Percentiles rank a stretch among this genome's conserved stretches.
phyloP scores from a whole-genome alignment of 768 basidiomycete species.

The Pholiota microspora region DNA sequence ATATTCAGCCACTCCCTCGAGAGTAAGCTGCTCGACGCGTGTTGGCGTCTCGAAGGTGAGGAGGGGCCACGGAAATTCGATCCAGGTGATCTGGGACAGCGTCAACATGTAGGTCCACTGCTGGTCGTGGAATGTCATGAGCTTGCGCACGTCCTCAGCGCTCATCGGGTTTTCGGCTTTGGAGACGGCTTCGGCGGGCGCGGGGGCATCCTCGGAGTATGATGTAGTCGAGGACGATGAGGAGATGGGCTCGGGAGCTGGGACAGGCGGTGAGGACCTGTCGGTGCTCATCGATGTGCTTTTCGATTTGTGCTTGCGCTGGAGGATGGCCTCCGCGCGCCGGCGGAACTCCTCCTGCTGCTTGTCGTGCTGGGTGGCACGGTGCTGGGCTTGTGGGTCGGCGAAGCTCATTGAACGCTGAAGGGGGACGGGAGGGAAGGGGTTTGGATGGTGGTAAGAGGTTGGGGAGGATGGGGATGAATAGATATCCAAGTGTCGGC shows the following conservation, averaged over 20 bases:
- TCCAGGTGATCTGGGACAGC: conserved; percentile 19
- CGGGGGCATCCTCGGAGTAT: conserved; percentile 8
- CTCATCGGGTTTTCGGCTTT: conserved; percentile 14
- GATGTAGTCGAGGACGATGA: conserved; percentile 14
- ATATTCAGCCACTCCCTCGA: conserved; percentile 19
- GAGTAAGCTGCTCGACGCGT: conserved; percentile 17
- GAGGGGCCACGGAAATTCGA: conserved; percentile 26
- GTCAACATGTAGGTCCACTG: conserved; percentile 22
- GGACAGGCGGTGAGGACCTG: background rate
- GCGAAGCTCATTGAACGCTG: background rate
- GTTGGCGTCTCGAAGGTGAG: conserved; percentile 19
- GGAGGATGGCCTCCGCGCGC: conserved; percentile 21
- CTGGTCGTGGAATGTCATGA: conserved; percentile 25
- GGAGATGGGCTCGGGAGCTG: conserved; percentile 12
- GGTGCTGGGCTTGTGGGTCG: background rate
- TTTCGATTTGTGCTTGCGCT: conserved; percentile 13
- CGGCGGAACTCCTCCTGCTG: conserved; percentile 25
- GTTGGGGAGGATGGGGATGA: background rate
- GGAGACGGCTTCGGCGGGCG: background rate
- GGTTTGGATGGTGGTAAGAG: background rate
- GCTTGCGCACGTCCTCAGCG: conserved; percentile 19
- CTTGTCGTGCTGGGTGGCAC: conserved; percentile 15
- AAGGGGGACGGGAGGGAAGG: background rate
- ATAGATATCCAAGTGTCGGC: background rate
- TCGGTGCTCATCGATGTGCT: background rate